These are phyloP conservation scores for Pyrenopolyporus hunteri DNA, from an alignment of 495 filamentous ascomycete genomes.

Conservation along the genomic window DNA sequence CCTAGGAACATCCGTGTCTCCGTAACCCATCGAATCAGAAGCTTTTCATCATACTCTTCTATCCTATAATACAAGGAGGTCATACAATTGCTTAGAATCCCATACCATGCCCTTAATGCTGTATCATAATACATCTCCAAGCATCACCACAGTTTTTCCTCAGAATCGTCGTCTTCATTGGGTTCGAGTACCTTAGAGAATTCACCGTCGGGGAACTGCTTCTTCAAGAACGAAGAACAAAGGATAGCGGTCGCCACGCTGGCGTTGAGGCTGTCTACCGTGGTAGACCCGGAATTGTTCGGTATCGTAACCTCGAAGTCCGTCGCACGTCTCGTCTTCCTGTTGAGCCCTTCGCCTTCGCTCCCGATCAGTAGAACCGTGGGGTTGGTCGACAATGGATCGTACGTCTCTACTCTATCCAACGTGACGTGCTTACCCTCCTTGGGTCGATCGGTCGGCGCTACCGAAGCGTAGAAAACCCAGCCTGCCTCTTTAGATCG, in stretches of 20 bases:
- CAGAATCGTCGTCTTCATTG: conserved; percentile 30
- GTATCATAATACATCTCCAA: not conserved
- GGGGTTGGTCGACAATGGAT: conserved; percentile 65
- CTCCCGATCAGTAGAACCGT: conserved; percentile 81
- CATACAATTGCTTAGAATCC: not conserved
- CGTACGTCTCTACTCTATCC: conserved; percentile 44
- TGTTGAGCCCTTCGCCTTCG: conserved; percentile 76
- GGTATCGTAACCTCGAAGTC: conserved; percentile 64
- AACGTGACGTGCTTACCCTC: conserved; percentile 38
- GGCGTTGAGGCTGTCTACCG: conserved; percentile 85
- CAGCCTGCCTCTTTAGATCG: conserved; percentile 74
- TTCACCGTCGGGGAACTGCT: conserved; percentile 26
- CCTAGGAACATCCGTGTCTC: not conserved
- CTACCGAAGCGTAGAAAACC: conserved; percentile 80
- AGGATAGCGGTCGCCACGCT: conserved; percentile 82
- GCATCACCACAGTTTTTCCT: conserved; percentile 34
- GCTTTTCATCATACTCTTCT: not conserved
- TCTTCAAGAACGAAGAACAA: conserved; percentile 61
- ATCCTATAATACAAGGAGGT: conserved; percentile 26
- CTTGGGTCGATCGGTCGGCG: conserved; percentile 49
- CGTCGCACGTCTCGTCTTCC: conserved; percentile 59
- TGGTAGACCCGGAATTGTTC: conserved; percentile 39
- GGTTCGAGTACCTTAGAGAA: conserved; percentile 29
- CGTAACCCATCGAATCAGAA: not conserved
- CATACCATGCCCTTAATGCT: not conserved